A percentile compares a stretch with the other conserved stretches of the same genome.
Conservation (phyloP, 148 eudicot genomes). For the Talinum fruticosum region DNA sequence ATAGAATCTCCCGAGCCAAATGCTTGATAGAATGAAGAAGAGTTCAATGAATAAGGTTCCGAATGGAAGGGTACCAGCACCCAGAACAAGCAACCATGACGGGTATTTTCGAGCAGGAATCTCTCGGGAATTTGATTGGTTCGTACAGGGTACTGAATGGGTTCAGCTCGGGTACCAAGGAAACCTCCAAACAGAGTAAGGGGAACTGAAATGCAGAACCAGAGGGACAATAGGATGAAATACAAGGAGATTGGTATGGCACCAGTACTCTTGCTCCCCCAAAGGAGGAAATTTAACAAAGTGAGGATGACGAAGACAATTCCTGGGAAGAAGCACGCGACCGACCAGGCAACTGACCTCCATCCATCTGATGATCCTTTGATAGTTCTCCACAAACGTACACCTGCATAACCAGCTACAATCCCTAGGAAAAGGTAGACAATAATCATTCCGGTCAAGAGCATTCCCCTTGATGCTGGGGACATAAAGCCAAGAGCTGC, state of each 20-base stretch:
- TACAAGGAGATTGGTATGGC: constrained; percentile 61
- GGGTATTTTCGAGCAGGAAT: constrained; percentile 60
- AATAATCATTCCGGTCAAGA: constrained; percentile 54
- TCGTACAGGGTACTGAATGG: constrained; percentile 46
- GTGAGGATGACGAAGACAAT: constrained; percentile 52
- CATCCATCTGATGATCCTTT: constrained; percentile 56
- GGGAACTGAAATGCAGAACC: constrained; percentile 67
- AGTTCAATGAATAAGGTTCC: constrained; percentile 65
- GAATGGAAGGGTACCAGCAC: constrained; percentile 70
- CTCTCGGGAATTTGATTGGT: constrained; percentile 61
- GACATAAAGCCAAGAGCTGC: constrained; percentile 72
- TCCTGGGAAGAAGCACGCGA: constrained; percentile 65
- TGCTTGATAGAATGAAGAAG: constrained; percentile 58
- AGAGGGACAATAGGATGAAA: constrained; percentile 49
- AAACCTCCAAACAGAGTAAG: constrained; percentile 62
- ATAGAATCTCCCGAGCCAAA: constrained; percentile 65
- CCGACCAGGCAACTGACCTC: constrained; percentile 58
- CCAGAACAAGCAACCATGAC: constrained; percentile 62
- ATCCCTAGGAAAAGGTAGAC: constrained; percentile 53
- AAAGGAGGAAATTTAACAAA: constrained; percentile 47
- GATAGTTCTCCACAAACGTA: constrained; percentile 50
- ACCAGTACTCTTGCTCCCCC: constrained; percentile 66
- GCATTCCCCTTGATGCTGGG: constrained; percentile 62
- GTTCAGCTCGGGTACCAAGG: constrained; percentile 48
- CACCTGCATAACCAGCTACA: constrained; percentile 58